A percentile compares a stretch with the other conserved stretches of the same genome.
phyloP scores from a whole-genome alignment of 2,329 filamentous ascomycete species.

The Stemphylium vesicarium region DNA sequence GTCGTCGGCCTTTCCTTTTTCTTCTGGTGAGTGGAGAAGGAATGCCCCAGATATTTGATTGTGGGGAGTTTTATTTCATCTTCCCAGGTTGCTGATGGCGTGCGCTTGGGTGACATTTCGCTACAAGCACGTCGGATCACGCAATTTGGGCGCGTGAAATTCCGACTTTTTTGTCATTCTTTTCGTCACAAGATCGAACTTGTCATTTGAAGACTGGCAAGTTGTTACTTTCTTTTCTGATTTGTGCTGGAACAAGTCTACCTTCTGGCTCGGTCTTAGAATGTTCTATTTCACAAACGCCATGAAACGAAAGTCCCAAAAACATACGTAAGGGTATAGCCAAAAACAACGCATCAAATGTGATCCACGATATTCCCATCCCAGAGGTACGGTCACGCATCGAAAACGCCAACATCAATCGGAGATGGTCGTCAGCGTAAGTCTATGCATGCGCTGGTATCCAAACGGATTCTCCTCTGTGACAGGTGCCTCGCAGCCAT shows the following conservation, averaged over 20 bases:
- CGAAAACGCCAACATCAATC: not conserved
- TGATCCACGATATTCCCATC: not conserved
- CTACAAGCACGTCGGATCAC: conserved; percentile 43
- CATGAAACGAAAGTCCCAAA: not conserved
- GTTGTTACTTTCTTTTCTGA: too few species aligned
- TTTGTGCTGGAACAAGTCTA: too few species aligned
- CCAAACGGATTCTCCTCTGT: conserved; percentile 20
- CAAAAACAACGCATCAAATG: not conserved
- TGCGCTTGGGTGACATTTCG: conserved; percentile 29
- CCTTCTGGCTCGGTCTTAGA: too few species aligned
- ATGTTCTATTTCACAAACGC: not conserved
- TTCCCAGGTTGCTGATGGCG: not conserved
- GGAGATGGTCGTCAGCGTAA: conserved; percentile 31
- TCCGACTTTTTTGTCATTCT: conserved; percentile 18
- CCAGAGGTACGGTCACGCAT: too few species aligned
- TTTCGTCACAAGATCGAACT: too few species aligned
- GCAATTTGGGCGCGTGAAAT: conserved; percentile 34
- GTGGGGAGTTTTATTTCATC: too few species aligned
- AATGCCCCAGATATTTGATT: too few species aligned
- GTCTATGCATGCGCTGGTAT: conserved; percentile 33
- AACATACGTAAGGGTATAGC: not conserved
- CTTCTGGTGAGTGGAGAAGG: too few species aligned
- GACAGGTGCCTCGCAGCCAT: conserved; percentile 26
- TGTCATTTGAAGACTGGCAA: too few species aligned
- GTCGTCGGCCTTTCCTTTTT: too few species aligned